Base-by-base conservation (phyloP, 2,329 filamentous ascomycete genomes). In the Colletotrichum karsti region DNA sequence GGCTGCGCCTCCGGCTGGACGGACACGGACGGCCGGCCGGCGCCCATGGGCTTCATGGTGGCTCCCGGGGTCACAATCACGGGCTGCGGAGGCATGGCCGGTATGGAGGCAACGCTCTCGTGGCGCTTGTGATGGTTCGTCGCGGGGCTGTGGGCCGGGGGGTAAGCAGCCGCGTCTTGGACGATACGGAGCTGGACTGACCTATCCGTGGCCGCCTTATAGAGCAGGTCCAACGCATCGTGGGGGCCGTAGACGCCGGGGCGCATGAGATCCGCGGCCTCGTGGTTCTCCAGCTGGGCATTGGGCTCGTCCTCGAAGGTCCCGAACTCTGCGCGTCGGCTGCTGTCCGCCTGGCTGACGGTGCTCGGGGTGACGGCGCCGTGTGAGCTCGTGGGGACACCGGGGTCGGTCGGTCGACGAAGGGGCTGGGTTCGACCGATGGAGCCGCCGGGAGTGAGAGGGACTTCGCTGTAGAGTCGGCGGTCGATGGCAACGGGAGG, bases 221-320 rank as follows among this genome's bases (percentile, higher is more conserved):
- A 97, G 15, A 98, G 86, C 64, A 98, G 85, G 78, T 97, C 94
- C 53, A 98, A 85, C 24, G 95, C 95, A 82, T 98, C 95, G 75
- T 97, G 95, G 4, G 93, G 94, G 37, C 94, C 95, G 78, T 95
- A 97, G 48, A 98, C 90, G 72, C 93, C 92, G 62, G 82, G 84
- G 33, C 89, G 82, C 89, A 91, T 91, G 65, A 91, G 88, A 8
- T 84, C 84, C 74, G 88, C 87, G 22, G 89, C 89, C 78, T 91
- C 89, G 6, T 89, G 80, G 73, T 91, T 91, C 76, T 91, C 88
- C 22, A 91, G 77, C 55, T 88, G 88, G 65, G 86, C 86, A 72
- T 90, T 90, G 28, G 84, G 84, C 71, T 90, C 89, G 39, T 87
- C 87, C 12, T 81, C 81, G 18, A 73, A 71, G 41, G 79, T 75